Evolutionary conservation across 805 yeast genomes (phyloP), one percentile per base, ranked within the genome.

Genomic region (Wickerhamiella occidentalis): DNA sequence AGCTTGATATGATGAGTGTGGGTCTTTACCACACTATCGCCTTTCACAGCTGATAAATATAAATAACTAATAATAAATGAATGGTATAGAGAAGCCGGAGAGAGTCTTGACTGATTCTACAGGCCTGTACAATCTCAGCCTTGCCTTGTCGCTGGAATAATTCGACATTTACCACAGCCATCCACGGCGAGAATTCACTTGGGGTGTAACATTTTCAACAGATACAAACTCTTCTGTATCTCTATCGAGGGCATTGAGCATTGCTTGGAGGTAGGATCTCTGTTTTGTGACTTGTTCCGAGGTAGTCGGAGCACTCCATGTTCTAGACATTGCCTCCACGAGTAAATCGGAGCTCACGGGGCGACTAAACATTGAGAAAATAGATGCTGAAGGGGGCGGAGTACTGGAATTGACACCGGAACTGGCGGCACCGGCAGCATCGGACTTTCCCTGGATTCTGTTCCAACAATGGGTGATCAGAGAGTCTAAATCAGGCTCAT

Each of bases 401-500:
- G 12, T 13, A 26, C 9, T 36, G 40, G 30, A 46, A 41, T 50
- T 51, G 17, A 51, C 47, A n/a, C 26, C 26, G 26, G 26, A 6
- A 6, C 26, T 15, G 22, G 29, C 15, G 17, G 41, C 51, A 15
- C 48, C 51, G 37, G 42, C 37, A 15, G 50, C 49, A 6, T 48
- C 22, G 6, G 19, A 35, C 25, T 19, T 17, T 40, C 44, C 44
- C 51, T 29, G 26, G 35, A 12, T n/a, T 19, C 41, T 6, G n/a
- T 37, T 18, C 44, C 44, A 40, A n/a, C 19, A 13, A 8, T 22
- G 21, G 18, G 44, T 13, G 8, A 40, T 23, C 21, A 40, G 30
- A 33, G 30, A 36, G 51, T 71, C 75, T 29, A 72, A 53, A 9
- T 58, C 54, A 6, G 41, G 38, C 49, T 71, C 71, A 52, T 72